Conservation (phyloP, 2,329 filamentous ascomycete genomes). For the Thielaviopsis musarum region DNA sequence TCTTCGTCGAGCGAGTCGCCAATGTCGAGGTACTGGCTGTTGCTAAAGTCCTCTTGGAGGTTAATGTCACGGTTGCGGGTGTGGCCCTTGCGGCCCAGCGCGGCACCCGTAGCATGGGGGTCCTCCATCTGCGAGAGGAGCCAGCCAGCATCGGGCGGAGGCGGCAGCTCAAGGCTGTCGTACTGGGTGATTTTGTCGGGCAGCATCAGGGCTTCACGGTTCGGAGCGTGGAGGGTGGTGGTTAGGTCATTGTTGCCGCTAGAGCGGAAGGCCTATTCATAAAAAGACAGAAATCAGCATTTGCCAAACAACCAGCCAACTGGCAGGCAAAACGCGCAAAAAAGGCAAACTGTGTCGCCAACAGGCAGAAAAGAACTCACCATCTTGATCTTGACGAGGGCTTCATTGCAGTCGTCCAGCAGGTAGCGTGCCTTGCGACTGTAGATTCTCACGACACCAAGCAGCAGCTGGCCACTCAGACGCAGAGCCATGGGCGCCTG, state of each 20-base stretch:
- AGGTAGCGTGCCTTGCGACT: conserved; percentile 93
- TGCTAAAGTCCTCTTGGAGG: conserved; percentile 49
- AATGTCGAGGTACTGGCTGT: conserved; percentile 67
- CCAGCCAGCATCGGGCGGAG: conserved; percentile 76
- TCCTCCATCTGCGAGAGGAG: conserved; percentile 61
- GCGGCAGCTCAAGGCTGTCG: conserved; percentile 59
- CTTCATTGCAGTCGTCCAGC: conserved; percentile 93
- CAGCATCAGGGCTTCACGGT: conserved; percentile 72
- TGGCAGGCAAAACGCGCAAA: neutral
- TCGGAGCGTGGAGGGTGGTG: conserved; percentile 61
- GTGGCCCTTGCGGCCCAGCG: conserved; percentile 39
- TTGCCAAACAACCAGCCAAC: too few relatives aligned
- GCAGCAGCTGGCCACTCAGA: conserved; percentile 78
- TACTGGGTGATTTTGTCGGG: conserved; percentile 88
- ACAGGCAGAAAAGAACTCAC: conserved; percentile 29
- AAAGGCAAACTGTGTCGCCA: too few relatives aligned
- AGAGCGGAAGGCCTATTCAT: conserved; percentile 67
- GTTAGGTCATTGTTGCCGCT: conserved; percentile 91
- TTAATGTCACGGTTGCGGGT: conserved; percentile 49
- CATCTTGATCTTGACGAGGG: conserved; percentile 96
- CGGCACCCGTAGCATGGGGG: conserved; percentile 29
- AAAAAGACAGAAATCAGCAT: conserved; percentile 18
- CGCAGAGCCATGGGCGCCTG: conserved; percentile 91
- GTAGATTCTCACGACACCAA: conserved; percentile 95
- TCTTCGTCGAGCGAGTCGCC: conserved; percentile 43